A percentile compares a stretch with the other conserved stretches of the same genome.
These are phyloP conservation scores for Dictyophora rubrovolvata DNA, from an alignment of 768 basidiomycete genomes.

Conservation along the genomic window DNA sequence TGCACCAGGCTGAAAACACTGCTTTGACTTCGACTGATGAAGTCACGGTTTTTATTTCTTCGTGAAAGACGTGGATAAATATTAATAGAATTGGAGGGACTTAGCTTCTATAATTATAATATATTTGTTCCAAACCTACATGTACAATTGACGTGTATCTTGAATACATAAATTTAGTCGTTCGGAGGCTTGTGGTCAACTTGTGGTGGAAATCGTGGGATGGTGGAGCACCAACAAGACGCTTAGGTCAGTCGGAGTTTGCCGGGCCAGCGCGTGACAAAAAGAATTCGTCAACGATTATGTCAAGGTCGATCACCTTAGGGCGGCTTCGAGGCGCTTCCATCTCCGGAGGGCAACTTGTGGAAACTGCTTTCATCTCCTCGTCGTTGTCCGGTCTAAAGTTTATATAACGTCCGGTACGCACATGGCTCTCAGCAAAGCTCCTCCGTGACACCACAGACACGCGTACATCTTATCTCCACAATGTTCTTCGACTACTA, in stretches of 20 bases:
- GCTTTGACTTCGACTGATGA: not conserved
- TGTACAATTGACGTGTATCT: too few relatives aligned
- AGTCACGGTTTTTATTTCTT: not conserved
- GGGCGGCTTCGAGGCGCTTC: too few relatives aligned
- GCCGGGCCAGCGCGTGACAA: not conserved
- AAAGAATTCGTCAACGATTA: not conserved
- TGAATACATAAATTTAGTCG: too few relatives aligned
- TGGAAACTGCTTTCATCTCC: too few relatives aligned
- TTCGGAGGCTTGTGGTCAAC: too few relatives aligned
- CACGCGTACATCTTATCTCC: not conserved
- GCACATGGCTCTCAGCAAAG: not conserved
- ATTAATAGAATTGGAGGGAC: not conserved
- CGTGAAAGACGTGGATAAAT: not conserved
- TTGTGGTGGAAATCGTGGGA: too few relatives aligned
- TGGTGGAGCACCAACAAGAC: too few relatives aligned
- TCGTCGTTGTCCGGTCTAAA: not conserved
- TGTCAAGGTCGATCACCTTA: not conserved
- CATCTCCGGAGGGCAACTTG: too few relatives aligned
- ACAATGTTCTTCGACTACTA: not conserved
- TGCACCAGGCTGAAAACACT: not conserved
- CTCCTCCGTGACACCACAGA: not conserved
- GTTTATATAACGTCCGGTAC: not conserved
- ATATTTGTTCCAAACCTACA: not conserved
- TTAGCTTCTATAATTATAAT: not conserved
- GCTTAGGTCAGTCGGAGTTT: not conserved